phyloP scores from a whole-genome alignment of 805 yeast species.

The Wickerhamomyces queroliae region DNA sequence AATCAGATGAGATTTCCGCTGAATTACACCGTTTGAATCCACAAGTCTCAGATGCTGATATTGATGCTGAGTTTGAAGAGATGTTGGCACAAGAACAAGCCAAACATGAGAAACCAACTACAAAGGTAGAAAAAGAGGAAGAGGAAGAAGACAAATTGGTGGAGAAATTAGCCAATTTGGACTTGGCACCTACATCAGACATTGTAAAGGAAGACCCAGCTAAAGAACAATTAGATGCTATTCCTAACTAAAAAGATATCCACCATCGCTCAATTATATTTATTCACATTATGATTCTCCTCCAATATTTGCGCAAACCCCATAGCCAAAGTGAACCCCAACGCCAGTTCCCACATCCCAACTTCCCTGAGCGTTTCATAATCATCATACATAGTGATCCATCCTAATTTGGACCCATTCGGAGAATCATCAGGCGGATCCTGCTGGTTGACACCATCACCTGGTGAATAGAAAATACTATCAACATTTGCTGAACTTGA shows the following conservation, averaged over 20 bases:
- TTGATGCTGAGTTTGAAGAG: slow-evolving; percentile 33
- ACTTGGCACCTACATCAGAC: background rate
- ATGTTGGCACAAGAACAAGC: slow-evolving; percentile 19
- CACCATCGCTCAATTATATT: background rate
- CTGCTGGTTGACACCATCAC: slow-evolving; percentile 47
- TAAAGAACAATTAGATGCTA: background rate
- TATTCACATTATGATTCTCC: slow-evolving; percentile 4
- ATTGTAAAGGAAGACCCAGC: background rate
- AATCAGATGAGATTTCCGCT: slow-evolving; percentile 32
- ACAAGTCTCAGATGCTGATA: slow-evolving; percentile 20
- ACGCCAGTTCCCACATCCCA: slow-evolving; percentile 49
- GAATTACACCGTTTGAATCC: slow-evolving; percentile 21
- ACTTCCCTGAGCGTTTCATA: slow-evolving; percentile 19
- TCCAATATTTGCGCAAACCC: slow-evolving; percentile 35
- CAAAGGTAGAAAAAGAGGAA: slow-evolving; percentile 6
- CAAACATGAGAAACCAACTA: background rate
- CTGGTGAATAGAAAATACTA: slow-evolving; percentile 27
- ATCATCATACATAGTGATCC: slow-evolving; percentile 59
- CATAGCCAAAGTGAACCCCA: slow-evolving; percentile 48
- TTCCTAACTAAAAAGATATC: background rate
- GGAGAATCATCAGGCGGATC: slow-evolving; percentile 58
- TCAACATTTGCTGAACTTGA: background rate
- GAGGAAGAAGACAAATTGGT: slow-evolving; percentile 19
- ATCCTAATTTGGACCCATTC: slow-evolving; percentile 53
- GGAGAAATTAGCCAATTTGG: background rate